Evolutionary conservation across 495 filamentous ascomycete genomes (phyloP), one percentile per base, ranked within the genome.

Genomic region (Penicillium paxilli): DNA sequence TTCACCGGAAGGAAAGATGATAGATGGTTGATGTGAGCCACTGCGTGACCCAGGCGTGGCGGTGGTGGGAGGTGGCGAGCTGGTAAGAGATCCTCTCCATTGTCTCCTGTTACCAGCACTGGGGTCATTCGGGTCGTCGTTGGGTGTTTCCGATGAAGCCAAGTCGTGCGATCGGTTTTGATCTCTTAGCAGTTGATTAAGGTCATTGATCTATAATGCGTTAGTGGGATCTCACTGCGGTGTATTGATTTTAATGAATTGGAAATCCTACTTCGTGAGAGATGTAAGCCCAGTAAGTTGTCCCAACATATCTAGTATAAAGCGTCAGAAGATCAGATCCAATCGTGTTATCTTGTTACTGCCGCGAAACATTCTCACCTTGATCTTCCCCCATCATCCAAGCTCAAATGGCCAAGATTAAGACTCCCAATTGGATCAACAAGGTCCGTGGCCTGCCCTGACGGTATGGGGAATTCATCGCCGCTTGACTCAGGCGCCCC

Each of bases 281-380:
- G 16, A 80, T 77, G 54, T 75, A 80, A 16, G 77, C 77, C 77
- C 77, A 80, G 53, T 77, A 80, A 21, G 77, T 80, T 6, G 76
- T 80, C 38, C 75, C 74, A 22, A 80, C 75, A 54, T 80, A 80
- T 70, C 74, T 79, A 55, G 12, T 21, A 12, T 14, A 38, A 6
- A 19, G 11, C 16, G 14, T 16, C n/a, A 16, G 9, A 16, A 16
- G 35, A 2, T 32, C 2, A 19, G 17, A 19, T 4, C n/a, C n/a
- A 4, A 38, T 38, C 16, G 17, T 16, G 8, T 8, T 19, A 0
- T 38, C 1, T 19, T 16, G 35, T 5, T 38, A 16, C n/a, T 38
- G 16, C 17, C 21, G 24, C 21, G 2, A 10, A 64, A n/a, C n/a
- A n/a, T n/a, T n/a, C 72, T 56, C 52, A 75, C 74, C 72, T 71